Evolutionary conservation across 2,329 filamentous ascomycete species (phyloP), one percentile per base, ranked within the genome.

Genomic region (Colletotrichum karsti): DNA sequence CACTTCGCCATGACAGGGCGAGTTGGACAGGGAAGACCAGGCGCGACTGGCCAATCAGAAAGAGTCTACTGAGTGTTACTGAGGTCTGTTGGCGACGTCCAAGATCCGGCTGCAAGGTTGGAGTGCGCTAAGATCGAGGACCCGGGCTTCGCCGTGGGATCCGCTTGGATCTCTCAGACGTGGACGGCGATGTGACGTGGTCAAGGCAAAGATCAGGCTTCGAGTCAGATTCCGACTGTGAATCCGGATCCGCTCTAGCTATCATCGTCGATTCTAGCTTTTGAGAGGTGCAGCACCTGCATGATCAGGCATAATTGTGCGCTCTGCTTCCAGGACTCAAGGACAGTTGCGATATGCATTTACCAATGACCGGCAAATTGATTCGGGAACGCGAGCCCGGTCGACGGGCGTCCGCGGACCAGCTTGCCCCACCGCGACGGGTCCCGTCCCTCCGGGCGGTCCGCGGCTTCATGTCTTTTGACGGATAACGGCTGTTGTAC

Each of bases 131-230:
- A 58, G 65, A 59, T 58, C 28, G 18, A 41, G 53, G 28, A 42
- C 24, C 53, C 30, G 60, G 53, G 33, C 65, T 24, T 37, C 46
- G 64, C 51, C 46, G n/a, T 64, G 44, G 58, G 53, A 63, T 59
- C 60, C 60, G 65, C 65, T 64, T 65, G 51, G 65, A 51, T 59
- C 60, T 55, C 65, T 65, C 65, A 22, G 60, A 59, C 65, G 18
- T 56, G 12, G 33, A 37, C 20, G 39, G 15, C 37, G 54, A 67
- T 59, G 39, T 64, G 65, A 59, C 60, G 39, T 67, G 60, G 60
- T 58, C 46, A 58, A 30, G 60, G 65, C 60, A 41, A 28, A 59
- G 20, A 28, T 30, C 48, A 35, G 26, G 15, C 46, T 26, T 42
- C 46, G 18, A 54, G 44, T 46, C 37, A 35, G 24, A 13, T 9